phyloP scores from a whole-genome alignment of 371 early-diverging fungal species.

The Rhizopus sp. region DNA sequence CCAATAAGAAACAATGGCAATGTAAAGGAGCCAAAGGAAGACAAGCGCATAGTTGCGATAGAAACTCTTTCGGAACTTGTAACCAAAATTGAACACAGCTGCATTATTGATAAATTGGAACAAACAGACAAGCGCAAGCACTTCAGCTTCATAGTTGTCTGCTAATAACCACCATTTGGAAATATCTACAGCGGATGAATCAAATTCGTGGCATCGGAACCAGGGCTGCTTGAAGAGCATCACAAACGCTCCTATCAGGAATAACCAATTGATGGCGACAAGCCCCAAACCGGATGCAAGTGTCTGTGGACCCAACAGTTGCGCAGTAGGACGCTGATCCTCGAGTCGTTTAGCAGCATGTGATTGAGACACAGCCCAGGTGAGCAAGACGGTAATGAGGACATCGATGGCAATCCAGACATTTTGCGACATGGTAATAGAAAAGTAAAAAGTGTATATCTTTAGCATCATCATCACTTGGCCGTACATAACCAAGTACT shows the following conservation, averaged over 20 bases:
- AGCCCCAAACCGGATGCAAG: constrained; percentile 65
- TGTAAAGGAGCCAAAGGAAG: constrained; percentile 52
- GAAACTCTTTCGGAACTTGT: constrained; percentile 63
- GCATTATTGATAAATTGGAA: constrained; percentile 68
- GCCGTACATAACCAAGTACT: constrained; percentile 74
- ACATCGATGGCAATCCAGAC: constrained; percentile 78
- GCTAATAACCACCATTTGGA: constrained; percentile 77
- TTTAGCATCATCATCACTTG: constrained; percentile 76
- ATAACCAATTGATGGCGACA: constrained; percentile 66
- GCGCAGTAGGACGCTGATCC: constrained; percentile 67
- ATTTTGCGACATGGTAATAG: constrained; percentile 54
- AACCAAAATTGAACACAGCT: constrained; percentile 68
- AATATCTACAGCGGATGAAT: constrained; percentile 59
- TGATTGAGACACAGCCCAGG: constrained; percentile 68
- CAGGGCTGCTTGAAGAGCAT: constrained; percentile 66
- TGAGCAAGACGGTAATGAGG: constrained; percentile 62
- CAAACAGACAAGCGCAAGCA: constrained; percentile 56
- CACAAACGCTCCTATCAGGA: constrained; percentile 46
- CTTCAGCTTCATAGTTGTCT: constrained; percentile 74
- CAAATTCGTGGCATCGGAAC: constrained; percentile 75
- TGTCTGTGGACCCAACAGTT: constrained; percentile 70
- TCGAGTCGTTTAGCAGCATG: constrained; percentile 59
- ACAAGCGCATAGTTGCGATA: constrained; percentile 61
- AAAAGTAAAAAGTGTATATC: constrained; percentile 62
- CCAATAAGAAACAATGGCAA: constrained; percentile 57